These are phyloP conservation scores for Medicago ruthenica DNA, from an alignment of 306 rosid genomes.

Conservation along the genomic window DNA sequence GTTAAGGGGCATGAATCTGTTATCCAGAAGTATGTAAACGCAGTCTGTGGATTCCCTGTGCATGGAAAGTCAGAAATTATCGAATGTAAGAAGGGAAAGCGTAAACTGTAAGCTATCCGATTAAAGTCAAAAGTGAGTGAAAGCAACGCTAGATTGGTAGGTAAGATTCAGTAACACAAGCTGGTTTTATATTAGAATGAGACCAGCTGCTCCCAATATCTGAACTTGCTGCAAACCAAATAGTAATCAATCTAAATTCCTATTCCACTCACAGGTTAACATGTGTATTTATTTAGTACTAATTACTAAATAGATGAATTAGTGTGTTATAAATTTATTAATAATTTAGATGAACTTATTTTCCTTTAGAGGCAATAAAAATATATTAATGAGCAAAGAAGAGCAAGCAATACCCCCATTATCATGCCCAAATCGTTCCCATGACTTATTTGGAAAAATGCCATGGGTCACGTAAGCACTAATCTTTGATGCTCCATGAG, in stretches of 20 bases:
- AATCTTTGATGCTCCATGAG: conserved; percentile 87
- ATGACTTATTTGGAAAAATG: conserved; percentile 89
- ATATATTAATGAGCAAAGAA: conserved; percentile 28
- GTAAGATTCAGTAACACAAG: too few relatives aligned
- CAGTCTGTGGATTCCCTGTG: conserved; percentile 77
- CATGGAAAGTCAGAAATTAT: conserved; percentile 19
- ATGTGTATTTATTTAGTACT: background rate
- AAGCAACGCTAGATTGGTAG: background rate
- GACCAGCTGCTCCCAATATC: too few relatives aligned
- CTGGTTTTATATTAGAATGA: too few relatives aligned
- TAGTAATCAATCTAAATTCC: background rate
- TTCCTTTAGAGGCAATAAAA: conserved; percentile 34
- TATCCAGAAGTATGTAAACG: conserved; percentile 89
- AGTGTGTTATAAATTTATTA: conserved; percentile 2
- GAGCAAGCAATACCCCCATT: conserved; percentile 68
- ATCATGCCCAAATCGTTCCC: conserved; percentile 84
- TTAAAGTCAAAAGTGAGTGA: background rate
- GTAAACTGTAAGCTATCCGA: background rate
- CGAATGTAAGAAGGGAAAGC: conserved; percentile 6
- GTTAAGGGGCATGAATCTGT: conserved; percentile 94
- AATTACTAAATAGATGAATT: background rate
- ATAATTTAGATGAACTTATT: conserved; percentile 28
- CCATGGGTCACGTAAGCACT: conserved; percentile 99
- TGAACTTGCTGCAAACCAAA: too few relatives aligned
- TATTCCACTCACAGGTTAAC: conserved; percentile 5